These are phyloP conservation scores for Domatiomyces catenatus DNA, from an alignment of 2,329 filamentous ascomycete genomes.

Conservation along the genomic window DNA sequence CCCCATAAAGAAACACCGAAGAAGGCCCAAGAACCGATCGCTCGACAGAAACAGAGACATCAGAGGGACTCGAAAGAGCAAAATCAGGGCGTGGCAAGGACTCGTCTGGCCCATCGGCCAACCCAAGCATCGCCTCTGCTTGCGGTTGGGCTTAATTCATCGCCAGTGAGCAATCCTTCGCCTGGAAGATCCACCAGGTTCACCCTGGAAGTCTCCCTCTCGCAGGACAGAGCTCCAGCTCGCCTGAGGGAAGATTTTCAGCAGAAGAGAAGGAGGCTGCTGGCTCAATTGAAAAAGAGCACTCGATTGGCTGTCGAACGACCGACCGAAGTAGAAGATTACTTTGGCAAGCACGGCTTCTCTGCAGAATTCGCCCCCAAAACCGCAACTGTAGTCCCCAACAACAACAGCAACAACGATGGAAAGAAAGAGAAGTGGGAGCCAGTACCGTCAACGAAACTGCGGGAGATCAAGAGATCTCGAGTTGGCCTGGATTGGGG, in stretches of 20 bases:
- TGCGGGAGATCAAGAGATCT: not conserved
- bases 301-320: slow-evolving; percentile 2
- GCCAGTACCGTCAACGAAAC: not conserved
- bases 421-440: not conserved
- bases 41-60: not conserved
- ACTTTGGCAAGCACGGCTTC: slow-evolving; percentile 9
- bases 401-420: too few species aligned
- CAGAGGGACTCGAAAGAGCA: not conserved
- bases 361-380: slow-evolving; percentile 4
- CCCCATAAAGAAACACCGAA: not conserved
- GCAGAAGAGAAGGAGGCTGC: slow-evolving; percentile 3
- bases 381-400: too few species aligned
- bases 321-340: slow-evolving; percentile 6
- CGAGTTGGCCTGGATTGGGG: not conserved
- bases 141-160: not conserved
- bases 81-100: too few species aligned
- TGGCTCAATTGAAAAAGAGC: slow-evolving; percentile 7
- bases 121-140: not conserved
- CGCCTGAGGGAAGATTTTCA: not conserved
- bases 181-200: not conserved
- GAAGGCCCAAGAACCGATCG: not conserved
- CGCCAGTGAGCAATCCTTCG: not conserved
- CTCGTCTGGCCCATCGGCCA: not conserved
- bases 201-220: not conserved
- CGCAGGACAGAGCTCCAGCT: not conserved